Conservation (phyloP, 2,329 filamentous ascomycete species). For the Balansia obtecta region DNA sequence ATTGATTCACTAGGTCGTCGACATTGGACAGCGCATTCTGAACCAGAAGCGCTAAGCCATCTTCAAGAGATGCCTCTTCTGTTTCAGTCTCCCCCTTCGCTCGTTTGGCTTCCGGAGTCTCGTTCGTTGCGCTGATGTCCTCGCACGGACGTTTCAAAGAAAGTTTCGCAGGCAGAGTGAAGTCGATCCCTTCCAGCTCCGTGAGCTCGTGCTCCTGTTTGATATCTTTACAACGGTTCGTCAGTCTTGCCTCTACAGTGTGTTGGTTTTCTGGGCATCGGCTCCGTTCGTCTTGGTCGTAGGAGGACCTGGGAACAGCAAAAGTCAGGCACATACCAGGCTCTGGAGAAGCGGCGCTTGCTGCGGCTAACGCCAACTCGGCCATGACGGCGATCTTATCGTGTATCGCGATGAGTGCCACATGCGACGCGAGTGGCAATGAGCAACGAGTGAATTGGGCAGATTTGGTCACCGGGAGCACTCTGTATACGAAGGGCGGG, state of each 20-base stretch:
- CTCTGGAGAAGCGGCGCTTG: constrained; percentile 21
- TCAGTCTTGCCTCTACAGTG: neutral
- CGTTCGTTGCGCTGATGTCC: constrained; percentile 13
- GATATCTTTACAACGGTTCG: constrained; percentile 16
- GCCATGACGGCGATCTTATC: constrained; percentile 26
- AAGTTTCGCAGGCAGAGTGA: constrained; percentile 22
- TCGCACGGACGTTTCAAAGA: constrained; percentile 27
- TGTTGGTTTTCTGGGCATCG: neutral
- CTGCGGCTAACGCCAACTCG: constrained; percentile 26
- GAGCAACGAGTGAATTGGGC: neutral
- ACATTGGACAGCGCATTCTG: constrained; percentile 29
- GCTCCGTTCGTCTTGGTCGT: neutral
- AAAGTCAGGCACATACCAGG: constrained; percentile 19
- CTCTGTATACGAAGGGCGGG: constrained; percentile 8
- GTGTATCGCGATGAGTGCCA: constrained; percentile 12
- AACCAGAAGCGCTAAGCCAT: constrained; percentile 25
- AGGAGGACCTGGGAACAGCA: neutral
- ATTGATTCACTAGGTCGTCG: constrained; percentile 23
- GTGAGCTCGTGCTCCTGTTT: constrained; percentile 25
- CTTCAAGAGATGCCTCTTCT: constrained; percentile 20
- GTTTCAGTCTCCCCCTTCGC: constrained; percentile 18
- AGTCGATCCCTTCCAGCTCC: constrained; percentile 21
- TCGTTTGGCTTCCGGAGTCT: constrained; percentile 22
- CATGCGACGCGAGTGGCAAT: constrained; percentile 10
- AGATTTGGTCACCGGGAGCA: neutral